Base-by-base conservation (phyloP, 1,284 basidiomycete genomes). In the Sanghuangporus baumii region DNA sequence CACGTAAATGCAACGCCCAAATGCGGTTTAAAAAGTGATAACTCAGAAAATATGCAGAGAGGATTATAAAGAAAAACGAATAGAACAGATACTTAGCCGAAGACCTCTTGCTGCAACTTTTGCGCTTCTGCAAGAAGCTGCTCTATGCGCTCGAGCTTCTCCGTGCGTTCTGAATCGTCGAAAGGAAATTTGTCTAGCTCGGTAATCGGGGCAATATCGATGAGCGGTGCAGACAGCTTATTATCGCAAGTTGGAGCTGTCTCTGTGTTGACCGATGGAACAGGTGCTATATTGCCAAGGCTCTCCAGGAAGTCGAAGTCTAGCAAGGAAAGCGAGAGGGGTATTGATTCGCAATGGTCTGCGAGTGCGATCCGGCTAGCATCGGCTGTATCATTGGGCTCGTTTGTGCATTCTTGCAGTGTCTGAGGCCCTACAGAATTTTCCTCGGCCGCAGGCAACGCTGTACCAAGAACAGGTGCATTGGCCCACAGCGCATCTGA, bases 101-200 rank as follows among this genome's bases (percentile, higher is more conserved):
- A 62, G n/a, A 62, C 60, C 18, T 62, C 60, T 36, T 41, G 41
- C 38, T 57, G 60, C 3, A 62, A 43, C 41, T 12, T 34, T 6
- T 47, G 20, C 31, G 40, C 60, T 38, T 62, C 60, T 9, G 31
- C 41, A 0, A 57, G 20, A 20, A 61, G 52, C 14, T 9, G 9
- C 9, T 56, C 31, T 2, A 55, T 4, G 26, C 38, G 38, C 60
- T 23, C 26, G n/a, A 57, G 26, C 43, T 50, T 62, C 23, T 20
- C 18, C n/a, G 14, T 8, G 40, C 26, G 55, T 34, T 50, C 60
- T 37, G n/a, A 18, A 4, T 40, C 48, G 31, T 8, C 16, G 7
- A 41, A 18, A 11, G 23, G 1, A 12, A 18, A 36, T 8, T 9
- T 5, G 6, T 16, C 47, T 20, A 4, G 2, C 7, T 36, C 23